phyloP scores from a whole-genome alignment of 257 asterid species.

The Buddleja alternifolia region DNA sequence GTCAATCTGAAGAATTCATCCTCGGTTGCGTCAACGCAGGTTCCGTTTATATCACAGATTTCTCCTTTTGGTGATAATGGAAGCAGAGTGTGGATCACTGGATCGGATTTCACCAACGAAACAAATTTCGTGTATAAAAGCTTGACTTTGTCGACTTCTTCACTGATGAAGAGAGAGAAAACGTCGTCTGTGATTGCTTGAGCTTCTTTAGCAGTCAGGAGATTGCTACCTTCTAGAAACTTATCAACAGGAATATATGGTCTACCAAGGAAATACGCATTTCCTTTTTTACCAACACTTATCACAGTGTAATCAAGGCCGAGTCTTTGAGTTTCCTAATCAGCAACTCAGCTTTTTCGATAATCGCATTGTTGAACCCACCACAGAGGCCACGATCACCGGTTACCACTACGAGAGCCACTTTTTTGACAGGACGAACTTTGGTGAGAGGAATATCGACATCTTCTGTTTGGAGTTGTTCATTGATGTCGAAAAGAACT shows the following conservation, averaged over 20 bases:
- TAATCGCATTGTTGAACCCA: constrained; percentile 67
- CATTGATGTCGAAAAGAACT: constrained; percentile 90
- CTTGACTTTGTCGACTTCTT: constrained; percentile 91
- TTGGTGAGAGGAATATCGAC: constrained; percentile 75
- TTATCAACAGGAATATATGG: constrained; percentile 78
- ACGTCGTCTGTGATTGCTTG: constrained; percentile 89
- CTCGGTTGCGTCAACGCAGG: constrained; percentile 82
- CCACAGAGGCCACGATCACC: constrained; percentile 98
- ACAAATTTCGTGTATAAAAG: constrained; percentile 89
- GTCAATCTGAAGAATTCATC: constrained; percentile 88
- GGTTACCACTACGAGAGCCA: constrained; percentile 86
- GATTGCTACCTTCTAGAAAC: constrained; percentile 57
- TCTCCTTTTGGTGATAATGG: constrained; percentile 94
- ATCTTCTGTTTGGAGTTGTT: constrained; percentile 81
- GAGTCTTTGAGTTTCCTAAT: constrained; percentile 60
- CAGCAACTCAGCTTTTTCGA: constrained; percentile 71
- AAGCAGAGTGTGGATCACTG: constrained; percentile 84
- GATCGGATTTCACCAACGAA: constrained; percentile 80
- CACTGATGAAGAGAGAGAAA: constrained; percentile 75
- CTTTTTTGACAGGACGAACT: constrained; percentile 79
- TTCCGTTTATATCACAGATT: constrained; percentile 79
- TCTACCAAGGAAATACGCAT: constrained; percentile 66
- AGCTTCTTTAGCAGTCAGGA: constrained; percentile 93
- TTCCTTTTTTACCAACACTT: constrained; percentile 90
- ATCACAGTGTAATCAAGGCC: constrained; percentile 69